A percentile compares a stretch with the other conserved stretches of the same genome.
Evolutionary conservation across 1,284 basidiomycete genomes (phyloP).

Genomic region (Mycena citricolor): DNA sequence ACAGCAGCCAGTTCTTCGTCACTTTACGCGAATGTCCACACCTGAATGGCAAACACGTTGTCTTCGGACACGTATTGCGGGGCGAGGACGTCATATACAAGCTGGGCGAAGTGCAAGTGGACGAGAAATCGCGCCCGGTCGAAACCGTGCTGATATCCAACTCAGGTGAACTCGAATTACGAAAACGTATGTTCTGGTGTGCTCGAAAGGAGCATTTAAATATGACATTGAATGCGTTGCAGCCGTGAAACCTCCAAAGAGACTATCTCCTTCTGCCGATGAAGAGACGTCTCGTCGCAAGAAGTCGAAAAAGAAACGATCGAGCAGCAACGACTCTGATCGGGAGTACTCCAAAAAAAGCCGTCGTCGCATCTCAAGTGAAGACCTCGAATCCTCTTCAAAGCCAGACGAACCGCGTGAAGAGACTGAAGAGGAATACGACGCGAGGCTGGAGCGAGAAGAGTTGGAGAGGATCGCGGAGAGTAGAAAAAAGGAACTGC

Average conservation of each 20-base stretch:
- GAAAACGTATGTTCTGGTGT: constrained; percentile 23
- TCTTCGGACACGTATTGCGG: constrained; percentile 67
- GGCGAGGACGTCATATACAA: constrained; percentile 60
- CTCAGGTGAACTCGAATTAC: constrained; percentile 84
- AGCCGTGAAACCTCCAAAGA: constrained; percentile 22
- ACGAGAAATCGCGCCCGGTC: constrained; percentile 71
- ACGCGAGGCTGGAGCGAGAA: constrained; percentile 68
- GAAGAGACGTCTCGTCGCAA: constrained; percentile 22
- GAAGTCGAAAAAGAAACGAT: constrained; percentile 24
- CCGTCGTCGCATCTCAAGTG: constrained; percentile 32
- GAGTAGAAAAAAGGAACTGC: constrained; percentile 47
- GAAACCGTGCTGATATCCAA: constrained; percentile 73
- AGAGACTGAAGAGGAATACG: constrained; percentile 67
- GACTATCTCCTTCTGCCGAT: constrained; percentile 11
- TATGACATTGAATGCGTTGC: neutral
- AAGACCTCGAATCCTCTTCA: constrained; percentile 2
- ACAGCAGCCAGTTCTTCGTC: constrained; percentile 83
- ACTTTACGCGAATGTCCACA: constrained; percentile 74
- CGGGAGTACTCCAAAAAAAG: constrained; percentile 24
- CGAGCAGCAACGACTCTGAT: constrained; percentile 23
- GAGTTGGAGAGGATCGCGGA: constrained; percentile 60
- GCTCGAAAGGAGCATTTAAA: neutral
- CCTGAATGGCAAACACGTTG: constrained; percentile 78
- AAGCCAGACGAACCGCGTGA: constrained; percentile 17
- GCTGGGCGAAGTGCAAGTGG: constrained; percentile 56